Base-by-base conservation (phyloP, 1,139 yeast genomes). In the Meyerozyma carpophila region DNA sequence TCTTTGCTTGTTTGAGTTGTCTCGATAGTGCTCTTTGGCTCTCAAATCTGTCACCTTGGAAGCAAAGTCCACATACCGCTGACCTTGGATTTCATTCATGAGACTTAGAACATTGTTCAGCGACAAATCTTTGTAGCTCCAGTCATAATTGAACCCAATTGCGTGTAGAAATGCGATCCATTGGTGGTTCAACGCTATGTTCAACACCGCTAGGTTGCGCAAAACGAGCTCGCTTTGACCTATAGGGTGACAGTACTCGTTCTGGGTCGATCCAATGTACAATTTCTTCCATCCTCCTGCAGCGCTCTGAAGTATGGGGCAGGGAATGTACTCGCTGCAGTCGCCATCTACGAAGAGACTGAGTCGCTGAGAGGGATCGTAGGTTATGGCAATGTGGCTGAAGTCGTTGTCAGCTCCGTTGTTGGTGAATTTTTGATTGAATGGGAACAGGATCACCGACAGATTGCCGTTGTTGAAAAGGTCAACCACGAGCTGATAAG, bases 251-350 rank as follows among this genome's bases (percentile, higher is more conserved):
- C 41, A 32, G 13, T 44, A 42, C 7, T 49, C 49, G 3, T 49
- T 52, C 11, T 39, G 37, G 29, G 59, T 62, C 40, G 55, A 53
- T 2, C 76, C 74, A 28, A 73, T 57, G 43, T 68, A 67, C 0
- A 71, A 42, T 45, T 71, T 72, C 49, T 70, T 66, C 76, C 76
- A 73, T 5, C 50, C 50, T 11, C 57, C 55, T 2, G 66, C 45
- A 14, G 53, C 53, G 43, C 63, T 62, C 36, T 53, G 51, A 5
- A 71, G 51, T 14, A 64, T 66, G 1, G 75, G 68, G 44, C 75
- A 69, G 1, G 77, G 77, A 8, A 72, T 69, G 10, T 73, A 68
- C 48, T 73, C 78, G 39, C 72, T 62, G 46, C 69, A 69, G 39
- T 70, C 74, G 4, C 77, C 77, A 49, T 73, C 66, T 8, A 73